Conservation (phyloP, 2,329 filamentous ascomycete genomes). For the Claviceps africana region DNA sequence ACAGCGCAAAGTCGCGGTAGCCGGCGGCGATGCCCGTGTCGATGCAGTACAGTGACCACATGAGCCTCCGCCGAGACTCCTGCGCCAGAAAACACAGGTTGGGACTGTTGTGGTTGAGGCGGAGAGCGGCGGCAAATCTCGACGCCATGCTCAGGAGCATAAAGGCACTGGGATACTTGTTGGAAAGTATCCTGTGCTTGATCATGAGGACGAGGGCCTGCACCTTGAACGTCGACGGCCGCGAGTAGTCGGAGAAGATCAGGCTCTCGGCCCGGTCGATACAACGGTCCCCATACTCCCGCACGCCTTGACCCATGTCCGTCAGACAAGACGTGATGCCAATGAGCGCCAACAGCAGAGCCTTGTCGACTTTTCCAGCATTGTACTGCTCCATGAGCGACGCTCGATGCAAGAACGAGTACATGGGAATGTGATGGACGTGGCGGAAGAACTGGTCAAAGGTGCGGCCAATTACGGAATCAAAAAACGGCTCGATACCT, state of each 20-base stretch:
- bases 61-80: conserved; percentile 27
- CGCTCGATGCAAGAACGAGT: conserved; percentile 44
- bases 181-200: conserved; percentile 29
- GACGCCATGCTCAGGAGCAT: conserved; percentile 30
- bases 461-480: conserved; percentile 35
- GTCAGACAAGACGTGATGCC: conserved; percentile 43
- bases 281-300: conserved; percentile 38
- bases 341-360: conserved; percentile 38
- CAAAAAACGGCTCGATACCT: conserved; percentile 28
- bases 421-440: conserved; percentile 44
- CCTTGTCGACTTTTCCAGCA: conserved; percentile 39
- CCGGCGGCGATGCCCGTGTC: conserved; percentile 29
- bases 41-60: conserved; percentile 31
- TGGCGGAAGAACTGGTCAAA: conserved; percentile 46
- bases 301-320: conserved; percentile 37
- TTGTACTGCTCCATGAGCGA: conserved; percentile 47
- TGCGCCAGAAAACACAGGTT: conserved; percentile 26
- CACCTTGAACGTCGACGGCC: conserved; percentile 42
- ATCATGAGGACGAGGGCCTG: conserved; percentile 32
- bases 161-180: conserved; percentile 29
- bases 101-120: conserved; percentile 28
- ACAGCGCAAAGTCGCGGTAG: conserved; percentile 30
- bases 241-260: conserved; percentile 38
- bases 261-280: conserved; percentile 40
- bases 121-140: conserved; percentile 27